Percentiles rank a stretch among this genome's conserved stretches.
Conservation (phyloP, 2,329 filamentous ascomycete species). For the Alternaria sp. region DNA sequence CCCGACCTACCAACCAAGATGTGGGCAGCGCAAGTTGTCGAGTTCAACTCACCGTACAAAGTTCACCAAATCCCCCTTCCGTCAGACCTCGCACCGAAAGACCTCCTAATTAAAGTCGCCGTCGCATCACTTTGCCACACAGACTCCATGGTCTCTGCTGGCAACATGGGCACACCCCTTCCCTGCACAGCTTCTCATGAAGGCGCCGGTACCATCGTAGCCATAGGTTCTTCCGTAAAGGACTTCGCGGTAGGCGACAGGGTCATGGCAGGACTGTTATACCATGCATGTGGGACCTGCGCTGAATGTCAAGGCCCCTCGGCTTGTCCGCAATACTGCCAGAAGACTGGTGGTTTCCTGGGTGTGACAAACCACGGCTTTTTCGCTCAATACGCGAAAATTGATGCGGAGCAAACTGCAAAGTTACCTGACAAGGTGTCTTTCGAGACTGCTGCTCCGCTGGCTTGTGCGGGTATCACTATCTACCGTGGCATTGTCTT, state of each 20-base stretch:
- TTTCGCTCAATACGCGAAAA: not conserved
- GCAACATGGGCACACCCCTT: constrained; percentile 58
- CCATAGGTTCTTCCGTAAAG: constrained; percentile 53
- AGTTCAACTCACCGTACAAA: constrained; percentile 64
- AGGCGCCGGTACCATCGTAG: constrained; percentile 63
- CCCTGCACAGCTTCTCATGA: constrained; percentile 59
- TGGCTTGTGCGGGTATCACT: constrained; percentile 57
- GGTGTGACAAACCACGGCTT: not conserved
- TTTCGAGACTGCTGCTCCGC: constrained; percentile 34
- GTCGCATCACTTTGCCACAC: constrained; percentile 70
- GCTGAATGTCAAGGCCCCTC: not conserved
- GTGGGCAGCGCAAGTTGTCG: constrained; percentile 59
- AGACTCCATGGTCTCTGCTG: constrained; percentile 63
- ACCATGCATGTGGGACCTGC: not conserved
- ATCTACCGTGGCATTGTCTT: constrained; percentile 74
- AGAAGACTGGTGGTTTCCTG: not conserved
- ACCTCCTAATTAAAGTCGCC: constrained; percentile 68
- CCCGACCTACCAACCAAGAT: constrained; percentile 54
- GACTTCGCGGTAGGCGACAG: not conserved
- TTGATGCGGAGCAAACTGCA: constrained; percentile 8
- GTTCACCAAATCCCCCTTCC: constrained; percentile 62
- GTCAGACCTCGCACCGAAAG: constrained; percentile 56
- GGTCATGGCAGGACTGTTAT: not conserved
- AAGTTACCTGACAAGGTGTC: constrained; percentile 29
- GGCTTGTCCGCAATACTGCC: not conserved